Conservation (phyloP, 2,329 filamentous ascomycete species). For the Microcera coccophila region DNA sequence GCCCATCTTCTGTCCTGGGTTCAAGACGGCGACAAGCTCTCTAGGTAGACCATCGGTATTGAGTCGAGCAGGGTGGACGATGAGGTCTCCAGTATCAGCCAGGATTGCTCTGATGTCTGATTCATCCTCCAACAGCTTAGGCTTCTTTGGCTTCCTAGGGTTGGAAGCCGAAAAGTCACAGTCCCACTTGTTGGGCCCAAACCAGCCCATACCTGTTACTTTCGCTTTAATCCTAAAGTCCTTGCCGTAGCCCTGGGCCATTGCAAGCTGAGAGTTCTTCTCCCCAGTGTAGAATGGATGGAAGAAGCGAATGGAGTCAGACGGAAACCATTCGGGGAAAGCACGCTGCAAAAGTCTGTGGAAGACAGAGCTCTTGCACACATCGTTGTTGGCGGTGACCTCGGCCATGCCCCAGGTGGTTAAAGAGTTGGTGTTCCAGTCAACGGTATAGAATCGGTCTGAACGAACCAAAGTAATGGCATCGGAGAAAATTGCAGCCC, state of each 20-base stretch:
- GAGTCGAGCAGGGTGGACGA: conserved; percentile 1
- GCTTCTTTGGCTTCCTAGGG: not conserved
- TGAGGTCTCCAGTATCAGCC: not conserved
- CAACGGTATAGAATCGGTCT: conserved; percentile 56
- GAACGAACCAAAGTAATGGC: conserved; percentile 56
- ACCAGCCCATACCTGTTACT: too few species aligned
- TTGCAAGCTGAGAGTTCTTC: conserved; percentile 14
- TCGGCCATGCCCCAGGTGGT: conserved; percentile 29
- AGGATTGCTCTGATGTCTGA: not conserved
- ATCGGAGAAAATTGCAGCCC: conserved; percentile 55
- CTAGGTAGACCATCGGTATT: not conserved
- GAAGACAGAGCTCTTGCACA: conserved; percentile 20
- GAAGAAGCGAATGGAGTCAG: conserved; percentile 19
- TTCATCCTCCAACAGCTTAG: conserved; percentile 1
- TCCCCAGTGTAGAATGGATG: conserved; percentile 19
- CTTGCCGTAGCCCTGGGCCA: conserved; percentile 11
- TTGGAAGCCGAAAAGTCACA: not conserved
- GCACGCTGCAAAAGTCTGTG: conserved; percentile 21
- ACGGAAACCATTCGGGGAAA: conserved; percentile 20
- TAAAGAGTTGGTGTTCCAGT: conserved; percentile 30
- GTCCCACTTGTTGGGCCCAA: not conserved
- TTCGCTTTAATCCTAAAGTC: conserved; percentile 1
- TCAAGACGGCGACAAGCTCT: not conserved
- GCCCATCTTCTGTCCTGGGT: not conserved
- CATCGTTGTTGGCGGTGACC: conserved; percentile 16